Percentiles rank a stretch among this genome's conserved stretches.
Evolutionary conservation across 2,329 filamentous ascomycete species (phyloP).

Genomic region (Sordariomycetes sp.): DNA sequence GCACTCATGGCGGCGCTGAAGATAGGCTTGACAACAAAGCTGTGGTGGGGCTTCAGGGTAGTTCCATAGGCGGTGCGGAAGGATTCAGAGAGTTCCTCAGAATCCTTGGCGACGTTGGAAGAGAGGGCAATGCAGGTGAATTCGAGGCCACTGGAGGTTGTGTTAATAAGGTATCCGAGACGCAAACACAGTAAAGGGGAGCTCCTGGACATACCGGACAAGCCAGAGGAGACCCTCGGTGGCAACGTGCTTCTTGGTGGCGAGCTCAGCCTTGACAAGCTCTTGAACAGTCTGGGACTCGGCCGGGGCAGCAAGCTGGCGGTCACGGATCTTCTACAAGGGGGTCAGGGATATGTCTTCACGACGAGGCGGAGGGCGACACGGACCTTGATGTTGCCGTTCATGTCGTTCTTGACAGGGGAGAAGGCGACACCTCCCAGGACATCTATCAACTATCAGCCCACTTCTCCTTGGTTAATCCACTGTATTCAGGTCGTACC

Average conservation of each 20-base stretch:
- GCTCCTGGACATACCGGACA: conserved; percentile 54
- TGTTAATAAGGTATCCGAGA: neutral
- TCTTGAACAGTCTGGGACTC: conserved; percentile 80
- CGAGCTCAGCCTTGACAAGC: conserved; percentile 79
- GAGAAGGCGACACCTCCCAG: conserved; percentile 69
- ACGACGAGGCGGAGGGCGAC: neutral
- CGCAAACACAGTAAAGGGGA: neutral
- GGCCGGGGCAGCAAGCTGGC: conserved; percentile 66
- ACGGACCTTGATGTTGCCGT: conserved; percentile 79
- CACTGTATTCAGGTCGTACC: too few relatives aligned
- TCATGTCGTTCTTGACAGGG: conserved; percentile 85
- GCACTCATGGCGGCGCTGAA: conserved; percentile 91
- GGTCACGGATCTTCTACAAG: conserved; percentile 74
- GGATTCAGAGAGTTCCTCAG: conserved; percentile 72
- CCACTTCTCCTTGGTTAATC: too few relatives aligned
- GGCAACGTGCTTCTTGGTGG: conserved; percentile 79
- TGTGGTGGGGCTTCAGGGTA: conserved; percentile 89
- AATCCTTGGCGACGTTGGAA: conserved; percentile 59
- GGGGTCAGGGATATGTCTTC: conserved; percentile 8
- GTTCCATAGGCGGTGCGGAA: conserved; percentile 79
- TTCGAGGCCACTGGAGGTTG: conserved; percentile 64
- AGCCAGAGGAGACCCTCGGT: conserved; percentile 90
- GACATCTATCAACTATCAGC: conserved; percentile 41
- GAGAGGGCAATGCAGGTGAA: conserved; percentile 83
- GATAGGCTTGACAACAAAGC: conserved; percentile 80